These are phyloP conservation scores for Nicotiana attenuata DNA, from an alignment of 257 asterid species.

Conservation along the genomic window DNA sequence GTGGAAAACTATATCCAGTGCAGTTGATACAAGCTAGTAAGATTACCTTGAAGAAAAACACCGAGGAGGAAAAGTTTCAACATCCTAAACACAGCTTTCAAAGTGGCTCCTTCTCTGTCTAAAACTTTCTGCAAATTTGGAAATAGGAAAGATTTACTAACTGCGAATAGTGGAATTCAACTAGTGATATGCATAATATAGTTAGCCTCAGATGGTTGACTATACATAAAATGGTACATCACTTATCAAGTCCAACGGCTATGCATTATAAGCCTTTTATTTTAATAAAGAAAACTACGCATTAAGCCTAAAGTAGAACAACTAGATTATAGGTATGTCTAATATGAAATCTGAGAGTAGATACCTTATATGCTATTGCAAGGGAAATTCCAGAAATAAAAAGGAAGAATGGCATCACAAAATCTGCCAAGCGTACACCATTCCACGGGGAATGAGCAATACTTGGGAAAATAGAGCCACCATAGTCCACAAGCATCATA, in stretches of 20 bases:
- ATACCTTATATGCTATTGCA: slow-evolving; percentile 61
- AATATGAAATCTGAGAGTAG: not conserved
- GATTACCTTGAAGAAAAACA: slow-evolving; percentile 71
- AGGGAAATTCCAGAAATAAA: slow-evolving; percentile 68
- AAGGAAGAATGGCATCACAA: slow-evolving; percentile 90
- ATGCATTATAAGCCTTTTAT: not conserved
- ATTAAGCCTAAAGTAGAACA: too few species aligned
- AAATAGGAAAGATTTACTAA: too few species aligned
- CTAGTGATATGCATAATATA: too few species aligned
- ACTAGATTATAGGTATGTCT: not conserved
- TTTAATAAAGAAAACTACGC: not conserved
- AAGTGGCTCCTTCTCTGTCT: slow-evolving; percentile 44
- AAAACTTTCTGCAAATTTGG: slow-evolving; percentile 44
- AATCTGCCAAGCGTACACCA: slow-evolving; percentile 76
- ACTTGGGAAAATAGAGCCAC: slow-evolving; percentile 61
- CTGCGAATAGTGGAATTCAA: too few species aligned
- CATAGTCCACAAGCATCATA: slow-evolving; percentile 84
- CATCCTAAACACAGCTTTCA: slow-evolving; percentile 52
- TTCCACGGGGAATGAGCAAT: slow-evolving; percentile 83
- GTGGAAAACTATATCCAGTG: not conserved
- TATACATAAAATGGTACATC: not conserved
- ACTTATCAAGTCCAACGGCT: not conserved
- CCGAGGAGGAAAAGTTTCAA: slow-evolving; percentile 61
- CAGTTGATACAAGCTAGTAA: not conserved
- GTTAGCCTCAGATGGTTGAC: too few species aligned